Evolutionary conservation across 2,329 filamentous ascomycete genomes (phyloP).

Genomic region (Fusarium oxysporum): DNA sequence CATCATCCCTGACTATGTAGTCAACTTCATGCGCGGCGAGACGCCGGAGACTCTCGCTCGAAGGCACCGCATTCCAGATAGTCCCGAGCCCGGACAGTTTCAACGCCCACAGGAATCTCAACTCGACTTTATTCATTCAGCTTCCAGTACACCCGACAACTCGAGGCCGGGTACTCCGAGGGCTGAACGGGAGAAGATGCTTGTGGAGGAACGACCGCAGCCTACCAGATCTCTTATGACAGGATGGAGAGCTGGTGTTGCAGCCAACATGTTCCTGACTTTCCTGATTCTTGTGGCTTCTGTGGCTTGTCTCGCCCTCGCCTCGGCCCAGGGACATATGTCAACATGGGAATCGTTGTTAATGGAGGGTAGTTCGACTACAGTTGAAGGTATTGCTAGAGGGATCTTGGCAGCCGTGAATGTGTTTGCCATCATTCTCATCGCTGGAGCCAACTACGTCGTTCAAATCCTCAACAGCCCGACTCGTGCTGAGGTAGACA

Average conservation of each 20-base stretch:
- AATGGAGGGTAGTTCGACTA: slow-evolving; percentile 53
- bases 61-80: slow-evolving; percentile 51
- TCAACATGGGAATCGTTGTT: slow-evolving; percentile 53
- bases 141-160: slow-evolving; percentile 18
- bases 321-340: slow-evolving; percentile 50
- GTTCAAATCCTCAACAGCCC: slow-evolving; percentile 67
- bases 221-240: slow-evolving; percentile 45
- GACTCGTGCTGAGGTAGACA: slow-evolving; percentile 60
- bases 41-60: slow-evolving; percentile 64
- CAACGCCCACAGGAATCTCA: slow-evolving; percentile 33
- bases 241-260: slow-evolving; percentile 62
- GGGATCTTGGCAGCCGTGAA: slow-evolving; percentile 60
- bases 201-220: slow-evolving; percentile 38
- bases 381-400: slow-evolving; percentile 52
- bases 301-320: slow-evolving; percentile 55
- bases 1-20: slow-evolving; percentile 66
- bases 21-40: slow-evolving; percentile 66
- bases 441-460: slow-evolving; percentile 64
- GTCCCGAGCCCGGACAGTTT: slow-evolving; percentile 44
- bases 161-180: slow-evolving; percentile 39
- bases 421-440: slow-evolving; percentile 55
- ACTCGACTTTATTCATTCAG: slow-evolving; percentile 23
- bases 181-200: slow-evolving; percentile 45
- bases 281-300: slow-evolving; percentile 53
- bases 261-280: slow-evolving; percentile 57